Percentiles rank a stretch among this genome's conserved stretches.
Conservation (phyloP, 805 yeast genomes). For the Myxozyma mucilagina region DNA sequence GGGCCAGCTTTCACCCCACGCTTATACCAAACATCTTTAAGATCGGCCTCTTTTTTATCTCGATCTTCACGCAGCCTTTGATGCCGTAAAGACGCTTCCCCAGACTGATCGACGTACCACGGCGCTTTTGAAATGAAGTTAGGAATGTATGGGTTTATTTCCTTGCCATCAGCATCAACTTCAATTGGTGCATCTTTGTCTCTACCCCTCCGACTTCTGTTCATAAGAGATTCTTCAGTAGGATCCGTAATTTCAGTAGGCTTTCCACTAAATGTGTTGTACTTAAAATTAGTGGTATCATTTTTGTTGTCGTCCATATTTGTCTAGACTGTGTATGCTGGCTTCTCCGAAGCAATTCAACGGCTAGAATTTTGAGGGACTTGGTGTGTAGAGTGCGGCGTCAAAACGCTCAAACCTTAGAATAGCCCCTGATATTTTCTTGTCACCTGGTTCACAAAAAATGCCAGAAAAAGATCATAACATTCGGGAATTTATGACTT, state of each 20-base stretch:
- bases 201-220: conserved; percentile 4
- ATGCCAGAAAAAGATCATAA: no score
- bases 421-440: no score
- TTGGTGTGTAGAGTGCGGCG: no score
- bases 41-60: conserved; percentile 25
- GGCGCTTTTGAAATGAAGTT: conserved; percentile 40
- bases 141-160: conserved; percentile 42
- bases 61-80: conserved; percentile 34
- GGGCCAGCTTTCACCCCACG: conserved; percentile 39
- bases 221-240: neutral
- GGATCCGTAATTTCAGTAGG: neutral
- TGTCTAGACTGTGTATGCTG: neutral
- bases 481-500: no score
- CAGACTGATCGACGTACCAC: conserved; percentile 38
- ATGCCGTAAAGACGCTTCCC: conserved; percentile 36
- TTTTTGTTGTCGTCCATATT: neutral
- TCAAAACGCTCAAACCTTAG: no score
- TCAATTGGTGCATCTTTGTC: conserved; percentile 24
- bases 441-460: no score
- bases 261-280: conserved; percentile 5
- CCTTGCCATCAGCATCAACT: conserved; percentile 43
- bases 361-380: no score
- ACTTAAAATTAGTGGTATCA: neutral
- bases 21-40: conserved; percentile 37
- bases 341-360: neutral